Conservation (phyloP, 2,329 filamentous ascomycete species). For the Knufia petricola region DNA sequence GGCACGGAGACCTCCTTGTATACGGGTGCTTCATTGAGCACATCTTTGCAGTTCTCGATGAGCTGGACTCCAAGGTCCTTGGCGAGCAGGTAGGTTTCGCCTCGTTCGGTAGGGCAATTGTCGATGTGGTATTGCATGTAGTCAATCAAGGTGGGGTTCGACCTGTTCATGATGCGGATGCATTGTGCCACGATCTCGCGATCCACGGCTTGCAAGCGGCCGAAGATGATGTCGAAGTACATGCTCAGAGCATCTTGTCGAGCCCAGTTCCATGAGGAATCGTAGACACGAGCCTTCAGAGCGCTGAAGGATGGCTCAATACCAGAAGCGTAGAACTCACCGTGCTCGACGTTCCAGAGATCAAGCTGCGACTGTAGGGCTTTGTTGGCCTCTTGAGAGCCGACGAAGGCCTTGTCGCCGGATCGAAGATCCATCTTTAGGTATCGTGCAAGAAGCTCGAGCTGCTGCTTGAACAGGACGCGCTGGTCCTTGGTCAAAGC, state of each 20-base stretch:
- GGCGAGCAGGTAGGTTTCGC: slow-evolving; percentile 95
- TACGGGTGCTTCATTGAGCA: slow-evolving; percentile 69
- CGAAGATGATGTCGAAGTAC: slow-evolving; percentile 99
- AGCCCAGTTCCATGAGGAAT: slow-evolving; percentile 99
- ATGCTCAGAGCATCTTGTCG: slow-evolving; percentile 94
- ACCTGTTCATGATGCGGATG: slow-evolving; percentile 98
- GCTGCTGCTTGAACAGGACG: slow-evolving; percentile 93
- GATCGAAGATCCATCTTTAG: slow-evolving; percentile 93
- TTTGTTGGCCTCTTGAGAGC: slow-evolving; percentile 73
- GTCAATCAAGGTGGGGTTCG: slow-evolving; percentile 87
- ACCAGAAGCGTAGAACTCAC: slow-evolving; percentile 88
- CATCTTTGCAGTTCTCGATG: slow-evolving; percentile 95
- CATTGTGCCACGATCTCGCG: slow-evolving; percentile 97
- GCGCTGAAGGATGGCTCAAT: slow-evolving; percentile 91
- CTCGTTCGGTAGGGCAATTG: slow-evolving; percentile 90
- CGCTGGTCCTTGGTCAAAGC: slow-evolving; percentile 95
- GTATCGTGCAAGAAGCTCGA: slow-evolving; percentile 89
- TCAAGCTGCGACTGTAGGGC: slow-evolving; percentile 88
- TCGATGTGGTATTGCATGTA: slow-evolving; percentile 99
- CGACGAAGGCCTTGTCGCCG: slow-evolving; percentile 88
- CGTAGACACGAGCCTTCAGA: slow-evolving; percentile 90
- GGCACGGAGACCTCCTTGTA: slow-evolving; percentile 95
- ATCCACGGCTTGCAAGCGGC: slow-evolving; percentile 82
- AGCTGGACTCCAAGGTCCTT: slow-evolving; percentile 88
- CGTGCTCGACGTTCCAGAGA: slow-evolving; percentile 89